Base-by-base conservation (phyloP, 352 stramenopile species). In the Phytophthora syringae region DNA sequence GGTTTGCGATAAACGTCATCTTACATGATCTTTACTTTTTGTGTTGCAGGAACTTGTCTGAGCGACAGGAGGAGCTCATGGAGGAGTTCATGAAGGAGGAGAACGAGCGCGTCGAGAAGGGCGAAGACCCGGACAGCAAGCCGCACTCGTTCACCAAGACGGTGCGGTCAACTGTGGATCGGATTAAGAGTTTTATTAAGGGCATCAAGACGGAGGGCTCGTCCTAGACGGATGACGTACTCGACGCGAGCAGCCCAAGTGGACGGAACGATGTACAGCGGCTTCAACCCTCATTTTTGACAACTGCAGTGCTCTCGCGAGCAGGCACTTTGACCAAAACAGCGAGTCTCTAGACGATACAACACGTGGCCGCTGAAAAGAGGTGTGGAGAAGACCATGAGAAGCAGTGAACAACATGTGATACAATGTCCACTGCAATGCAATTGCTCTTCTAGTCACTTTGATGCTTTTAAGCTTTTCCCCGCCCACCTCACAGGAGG, bases 31-130 rank as follows among this genome's bases (percentile, higher is more conserved):
- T 32, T 58, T 13, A 64, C 34, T 30, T 48, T 61, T 69, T 53
- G 15, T 24, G 12, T 5, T 57, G 24, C 44, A 94, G 84, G 51
- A 93, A 90, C 53, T 84, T 99, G 49, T 98, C 91, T 11, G 60
- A 74, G n/a, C 81, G 91, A 52, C 97, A 99, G 82, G 84, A 98
- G 70, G 92, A 99, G 61, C 77, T 99, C 16, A 92, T 99, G 77
- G 53, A 97, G 65, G 93, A 98, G 63, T 99, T 99, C 56, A 74
- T 97, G 49, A 90, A 97, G 58, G 88, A 96, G 67, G 89, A 97
- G 67, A 58, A 92, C 44, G 73, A 85, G 44, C 80, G 86, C 15
- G 77, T 64, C 15, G 79, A 84, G 49, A 88, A 82, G 63, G 86
- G 87, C 52, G 82, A 92, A 47, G 70, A 76, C 13, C 88, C 80